Evolutionary conservation across 2,329 filamentous ascomycete species (phyloP).

Genomic region (Lachnum nothofagi): DNA sequence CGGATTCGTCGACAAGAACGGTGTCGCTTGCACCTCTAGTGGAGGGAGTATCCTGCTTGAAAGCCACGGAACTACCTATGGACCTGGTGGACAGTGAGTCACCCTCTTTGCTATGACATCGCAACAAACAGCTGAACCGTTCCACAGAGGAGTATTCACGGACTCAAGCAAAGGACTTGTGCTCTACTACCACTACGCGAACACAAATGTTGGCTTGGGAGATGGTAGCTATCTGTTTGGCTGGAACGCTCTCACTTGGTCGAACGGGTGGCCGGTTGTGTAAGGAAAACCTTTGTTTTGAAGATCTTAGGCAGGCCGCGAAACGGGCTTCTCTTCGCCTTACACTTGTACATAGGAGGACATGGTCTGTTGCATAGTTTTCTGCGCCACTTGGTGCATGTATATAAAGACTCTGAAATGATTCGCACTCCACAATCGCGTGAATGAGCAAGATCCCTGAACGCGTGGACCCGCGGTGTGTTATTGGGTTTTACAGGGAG

Average conservation of each 20-base stretch:
- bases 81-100: constrained; percentile 54
- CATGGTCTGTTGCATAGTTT: neutral
- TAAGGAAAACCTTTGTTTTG: constrained; percentile 15
- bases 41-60: constrained; percentile 59
- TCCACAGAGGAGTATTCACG: constrained; percentile 46
- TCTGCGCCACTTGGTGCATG: neutral
- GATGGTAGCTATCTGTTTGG: constrained; percentile 44
- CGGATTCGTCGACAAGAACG: constrained; percentile 52
- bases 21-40: constrained; percentile 47
- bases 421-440: neutral
- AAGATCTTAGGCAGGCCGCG: neutral
- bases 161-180: constrained; percentile 47
- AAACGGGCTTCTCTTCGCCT: neutral
- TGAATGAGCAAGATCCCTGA: neutral
- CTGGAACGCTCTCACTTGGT: constrained; percentile 42
- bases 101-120: neutral
- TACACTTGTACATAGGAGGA: constrained; percentile 4
- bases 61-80: constrained; percentile 57
- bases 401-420: neutral
- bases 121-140: neutral
- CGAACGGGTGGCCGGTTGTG: constrained; percentile 41
- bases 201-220: constrained; percentile 48
- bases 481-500: constrained; percentile 4
- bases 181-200: constrained; percentile 59
- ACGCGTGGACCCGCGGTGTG: neutral